Base-by-base conservation (phyloP, 352 stramenopile genomes). In the Pythium aphanidermatum region DNA sequence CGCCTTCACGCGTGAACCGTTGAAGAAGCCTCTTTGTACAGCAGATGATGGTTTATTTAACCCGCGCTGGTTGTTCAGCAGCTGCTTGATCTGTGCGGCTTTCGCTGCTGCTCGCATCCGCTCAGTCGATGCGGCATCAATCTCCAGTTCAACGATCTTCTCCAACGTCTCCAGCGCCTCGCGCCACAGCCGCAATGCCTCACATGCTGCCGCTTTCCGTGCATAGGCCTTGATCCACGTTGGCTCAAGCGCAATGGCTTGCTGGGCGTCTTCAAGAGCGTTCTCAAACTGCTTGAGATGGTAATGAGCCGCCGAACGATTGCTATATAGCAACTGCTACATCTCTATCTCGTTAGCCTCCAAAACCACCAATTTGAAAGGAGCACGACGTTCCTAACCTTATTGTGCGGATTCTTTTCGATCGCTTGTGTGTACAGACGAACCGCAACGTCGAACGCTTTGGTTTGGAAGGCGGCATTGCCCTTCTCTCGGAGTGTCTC, bases 211-310 rank as follows among this genome's bases (percentile, higher is more conserved):
- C 16, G 86, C 95, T 47, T 93, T 83, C 32, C 96, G 77, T 55
- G 92, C 90, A 63, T 96, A 92, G 6, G 72, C 90, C 71, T 99
- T 99, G 26, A 83, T 46, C 78, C 96, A 99, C 5, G 47, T 72
- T 0, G 86, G 67, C 29, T 96, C 77, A 1, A 96, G 44, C n/a
- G 65, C 23, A 14, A 95, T 78, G 1, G 92, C 78, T 10, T 45
- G 40, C 23, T 92, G 58, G 0, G 95, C 95, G 45, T 98, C 85
- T 27, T 78, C 48, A 1, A 98, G 52, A 14, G 94, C 87, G 13
- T 72, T 58, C 8, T 71, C 30, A 11, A 82, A 82, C 23, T 87
- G 59, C 20, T 76, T 61, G 36, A 97, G 74, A 19, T 87, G 80
- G 16, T 85, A 75, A 17, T 63, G 64, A 0, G 92, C 75, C 5